These are phyloP conservation scores for Narthecium ossifragum DNA, from an alignment of 106 monocot genomes.

Conservation along the genomic window DNA sequence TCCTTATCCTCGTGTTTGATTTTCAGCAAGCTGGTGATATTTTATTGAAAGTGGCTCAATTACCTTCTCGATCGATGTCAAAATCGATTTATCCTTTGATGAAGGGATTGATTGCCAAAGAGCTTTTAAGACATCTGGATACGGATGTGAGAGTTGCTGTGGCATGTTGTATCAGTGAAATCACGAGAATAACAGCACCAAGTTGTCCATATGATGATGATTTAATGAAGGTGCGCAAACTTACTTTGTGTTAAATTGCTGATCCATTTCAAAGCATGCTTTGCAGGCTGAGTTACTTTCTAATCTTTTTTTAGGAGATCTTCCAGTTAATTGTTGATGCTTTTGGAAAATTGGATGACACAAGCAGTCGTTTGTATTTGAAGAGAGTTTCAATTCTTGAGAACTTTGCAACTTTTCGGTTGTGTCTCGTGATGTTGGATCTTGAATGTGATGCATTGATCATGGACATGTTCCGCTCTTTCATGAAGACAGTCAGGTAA, in stretches of 20 bases:
- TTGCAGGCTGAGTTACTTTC: background rate
- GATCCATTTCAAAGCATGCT: background rate
- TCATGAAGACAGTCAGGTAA: conserved; percentile 63
- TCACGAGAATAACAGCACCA: conserved; percentile 77
- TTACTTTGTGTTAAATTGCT: background rate
- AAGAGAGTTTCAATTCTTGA: conserved; percentile 77
- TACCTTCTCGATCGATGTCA: conserved; percentile 35
- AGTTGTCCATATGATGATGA: conserved; percentile 75
- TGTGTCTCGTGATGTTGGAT: conserved; percentile 69
- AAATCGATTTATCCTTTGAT: conserved; percentile 36
- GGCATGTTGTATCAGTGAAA: conserved; percentile 62
- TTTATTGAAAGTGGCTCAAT: conserved; percentile 50
- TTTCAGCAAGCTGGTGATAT: conserved; percentile 35
- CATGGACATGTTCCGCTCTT: conserved; percentile 59
- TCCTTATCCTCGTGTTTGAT: background rate
- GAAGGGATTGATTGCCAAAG: conserved; percentile 29
- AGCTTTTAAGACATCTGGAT: conserved; percentile 34
- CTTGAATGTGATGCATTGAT: conserved; percentile 75
- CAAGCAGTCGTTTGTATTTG: conserved; percentile 25
- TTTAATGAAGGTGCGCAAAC: conserved; percentile 52
- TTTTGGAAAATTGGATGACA: conserved; percentile 50
- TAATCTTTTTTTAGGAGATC: conserved; percentile 32
- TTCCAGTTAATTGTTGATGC: conserved; percentile 63
- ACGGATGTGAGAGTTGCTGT: conserved; percentile 47
- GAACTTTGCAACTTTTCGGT: conserved; percentile 63